Percentiles rank a stretch among this genome's conserved stretches.
Conservation (phyloP, 306 rosid genomes). For the Cucurbita pepo region DNA sequence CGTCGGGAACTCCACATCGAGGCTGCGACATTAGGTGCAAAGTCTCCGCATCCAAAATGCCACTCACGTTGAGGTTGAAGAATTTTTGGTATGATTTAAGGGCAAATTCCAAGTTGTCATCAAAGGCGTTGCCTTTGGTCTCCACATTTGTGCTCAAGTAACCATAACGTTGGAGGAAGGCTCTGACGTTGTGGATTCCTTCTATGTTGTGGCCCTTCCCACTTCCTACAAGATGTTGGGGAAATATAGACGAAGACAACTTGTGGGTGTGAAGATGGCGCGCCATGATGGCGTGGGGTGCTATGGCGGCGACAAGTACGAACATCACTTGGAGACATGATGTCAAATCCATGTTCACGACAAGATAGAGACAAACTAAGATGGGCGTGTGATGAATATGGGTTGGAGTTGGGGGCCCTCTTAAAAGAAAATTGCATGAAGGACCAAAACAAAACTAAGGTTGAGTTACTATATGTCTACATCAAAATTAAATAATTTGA, state of each 20-base stretch:
- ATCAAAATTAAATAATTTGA: not conserved
- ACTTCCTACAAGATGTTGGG: slow-evolving; percentile 14
- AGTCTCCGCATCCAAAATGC: slow-evolving; percentile 15
- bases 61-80: slow-evolving; percentile 8
- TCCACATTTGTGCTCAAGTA: slow-evolving; percentile 6
- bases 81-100: slow-evolving; percentile 21
- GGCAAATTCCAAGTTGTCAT: slow-evolving; percentile 16
- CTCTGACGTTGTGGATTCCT: slow-evolving; percentile 19
- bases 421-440: not conserved
- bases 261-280: not conserved
- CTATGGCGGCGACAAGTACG: not conserved
- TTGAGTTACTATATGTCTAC: not conserved
- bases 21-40: slow-evolving; percentile 11
- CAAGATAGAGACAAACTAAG: not conserved
- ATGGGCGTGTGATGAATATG: not conserved
- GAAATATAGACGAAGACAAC: not conserved
- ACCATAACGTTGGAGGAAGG: slow-evolving; percentile 19
- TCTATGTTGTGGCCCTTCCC: slow-evolving; percentile 19
- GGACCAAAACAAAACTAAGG: not conserved
- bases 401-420: not conserved
- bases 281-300: not conserved
- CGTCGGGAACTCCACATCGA: slow-evolving; percentile 20
- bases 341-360: not conserved
- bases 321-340: not conserved
- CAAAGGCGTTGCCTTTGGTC: not conserved